A percentile compares a stretch with the other conserved stretches of the same genome.
Conservation (phyloP, 768 basidiomycete genomes). For the Mycena belliarum region DNA sequence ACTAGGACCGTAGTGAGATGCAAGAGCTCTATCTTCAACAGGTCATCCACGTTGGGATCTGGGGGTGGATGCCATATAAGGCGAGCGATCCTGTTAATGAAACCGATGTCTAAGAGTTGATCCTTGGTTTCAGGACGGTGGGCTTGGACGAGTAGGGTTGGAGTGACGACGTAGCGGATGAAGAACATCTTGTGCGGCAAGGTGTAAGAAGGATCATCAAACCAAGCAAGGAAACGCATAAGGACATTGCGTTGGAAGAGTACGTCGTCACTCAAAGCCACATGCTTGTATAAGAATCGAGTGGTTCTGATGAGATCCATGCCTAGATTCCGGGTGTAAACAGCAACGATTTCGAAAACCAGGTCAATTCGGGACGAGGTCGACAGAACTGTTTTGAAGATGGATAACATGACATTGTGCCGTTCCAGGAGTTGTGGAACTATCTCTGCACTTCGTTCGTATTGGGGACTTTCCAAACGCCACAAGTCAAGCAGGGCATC, state of each 20-base stretch:
- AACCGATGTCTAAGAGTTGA: conserved; percentile 69
- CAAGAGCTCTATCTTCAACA: conserved; percentile 87
- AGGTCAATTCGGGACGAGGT: conserved; percentile 81
- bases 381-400: conserved; percentile 75
- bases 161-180: conserved; percentile 84
- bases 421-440: conserved; percentile 55
- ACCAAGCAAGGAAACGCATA: conserved; percentile 84
- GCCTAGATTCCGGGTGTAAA: conserved; percentile 78
- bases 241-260: conserved; percentile 81
- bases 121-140: conserved; percentile 50
- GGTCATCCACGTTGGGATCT: conserved; percentile 67
- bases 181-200: conserved; percentile 80
- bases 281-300: conserved; percentile 84
- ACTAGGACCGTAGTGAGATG: conserved; percentile 89
- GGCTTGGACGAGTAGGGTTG: conserved; percentile 80
- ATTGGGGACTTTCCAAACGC: conserved; percentile 52
- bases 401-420: conserved; percentile 66
- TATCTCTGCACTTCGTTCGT: conserved; percentile 43
- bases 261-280: conserved; percentile 69
- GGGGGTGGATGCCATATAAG: conserved; percentile 83
- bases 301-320: conserved; percentile 79
- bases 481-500: conserved; percentile 76
- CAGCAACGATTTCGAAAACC: conserved; percentile 81
- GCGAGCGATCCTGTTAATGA: conserved; percentile 67
- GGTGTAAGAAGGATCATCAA: conserved; percentile 60